These are phyloP conservation scores for Marasmius fiardii DNA, from an alignment of 1,284 basidiomycete genomes.

Conservation along the genomic window DNA sequence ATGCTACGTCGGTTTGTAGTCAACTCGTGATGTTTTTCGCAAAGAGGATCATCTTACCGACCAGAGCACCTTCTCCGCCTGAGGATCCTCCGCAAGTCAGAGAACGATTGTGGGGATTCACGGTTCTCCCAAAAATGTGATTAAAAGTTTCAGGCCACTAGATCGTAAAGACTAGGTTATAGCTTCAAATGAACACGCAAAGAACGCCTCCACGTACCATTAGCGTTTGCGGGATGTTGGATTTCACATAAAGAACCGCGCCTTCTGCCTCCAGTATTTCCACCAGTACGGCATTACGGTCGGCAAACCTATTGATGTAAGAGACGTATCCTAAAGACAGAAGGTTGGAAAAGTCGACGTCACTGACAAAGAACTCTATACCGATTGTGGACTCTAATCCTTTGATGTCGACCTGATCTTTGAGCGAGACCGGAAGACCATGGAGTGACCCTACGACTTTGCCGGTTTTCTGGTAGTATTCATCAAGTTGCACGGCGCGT, in stretches of 20 bases:
- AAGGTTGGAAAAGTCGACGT: background rate
- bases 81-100: constrained; percentile 52
- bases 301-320: constrained; percentile 48
- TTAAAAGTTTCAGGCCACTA: constrained; percentile 56
- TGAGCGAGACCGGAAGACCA: constrained; percentile 61
- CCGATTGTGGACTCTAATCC: constrained; percentile 59
- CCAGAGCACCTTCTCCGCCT: constrained; percentile 55
- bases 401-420: constrained; percentile 59
- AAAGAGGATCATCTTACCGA: constrained; percentile 24
- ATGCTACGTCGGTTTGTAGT: constrained; percentile 30
- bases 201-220: constrained; percentile 30
- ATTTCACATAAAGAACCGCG: constrained; percentile 57
- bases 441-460: constrained; percentile 40
- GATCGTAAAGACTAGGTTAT: background rate
- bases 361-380: background rate
- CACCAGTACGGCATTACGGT: constrained; percentile 46
- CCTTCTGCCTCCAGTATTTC: constrained; percentile 49
- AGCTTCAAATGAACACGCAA: background rate
- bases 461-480: constrained; percentile 45
- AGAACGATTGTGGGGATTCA: constrained; percentile 49
- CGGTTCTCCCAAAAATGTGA: constrained; percentile 57
- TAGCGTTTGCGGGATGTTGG: constrained; percentile 60
- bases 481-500: constrained; percentile 57
- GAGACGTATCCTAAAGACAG: constrained; percentile 51
- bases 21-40: constrained; percentile 1